These are phyloP conservation scores for Cercospora berteroae DNA, from an alignment of 2,329 filamentous ascomycete genomes.

Conservation along the genomic window DNA sequence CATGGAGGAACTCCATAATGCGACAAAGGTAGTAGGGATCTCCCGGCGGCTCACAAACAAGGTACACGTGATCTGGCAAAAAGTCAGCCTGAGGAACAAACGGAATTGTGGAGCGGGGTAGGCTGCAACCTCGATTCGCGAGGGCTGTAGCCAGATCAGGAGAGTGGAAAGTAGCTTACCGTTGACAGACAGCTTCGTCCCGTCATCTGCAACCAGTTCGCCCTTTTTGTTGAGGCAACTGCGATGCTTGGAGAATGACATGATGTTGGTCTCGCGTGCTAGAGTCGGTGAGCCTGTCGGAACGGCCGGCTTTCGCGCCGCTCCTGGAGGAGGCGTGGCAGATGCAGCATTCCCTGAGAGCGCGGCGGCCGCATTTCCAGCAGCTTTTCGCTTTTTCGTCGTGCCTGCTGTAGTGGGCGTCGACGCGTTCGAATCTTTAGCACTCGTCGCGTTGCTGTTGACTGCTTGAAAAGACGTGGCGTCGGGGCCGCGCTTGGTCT, in stretches of 20 bases:
- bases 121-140: slow-evolving; percentile 26
- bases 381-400: slow-evolving; percentile 84
- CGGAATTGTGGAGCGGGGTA: slow-evolving; percentile 25
- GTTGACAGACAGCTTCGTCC: slow-evolving; percentile 77
- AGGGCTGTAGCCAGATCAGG: slow-evolving; percentile 17
- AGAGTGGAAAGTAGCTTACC: slow-evolving; percentile 58
- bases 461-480: slow-evolving; percentile 12
- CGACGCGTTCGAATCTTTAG: slow-evolving; percentile 38
- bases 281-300: slow-evolving; percentile 42
- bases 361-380: slow-evolving; percentile 40
- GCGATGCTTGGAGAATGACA: slow-evolving; percentile 75
- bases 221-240: slow-evolving; percentile 67
- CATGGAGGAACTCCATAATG: slow-evolving; percentile 96
- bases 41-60: slow-evolving; percentile 94
- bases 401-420: slow-evolving; percentile 58
- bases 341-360: slow-evolving; percentile 28
- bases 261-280: slow-evolving; percentile 73
- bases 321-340: slow-evolving; percentile 27
- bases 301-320: slow-evolving; percentile 37
- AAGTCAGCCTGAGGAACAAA: slow-evolving; percentile 39
- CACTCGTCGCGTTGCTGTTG: slow-evolving; percentile 13
- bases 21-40: slow-evolving; percentile 97
- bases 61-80: slow-evolving; percentile 75
- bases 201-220: slow-evolving; percentile 84
- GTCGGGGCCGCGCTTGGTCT: slow-evolving; percentile 17